phyloP scores from a whole-genome alignment of 1,284 basidiomycete genomes.

The Cryptococcus sp. region DNA sequence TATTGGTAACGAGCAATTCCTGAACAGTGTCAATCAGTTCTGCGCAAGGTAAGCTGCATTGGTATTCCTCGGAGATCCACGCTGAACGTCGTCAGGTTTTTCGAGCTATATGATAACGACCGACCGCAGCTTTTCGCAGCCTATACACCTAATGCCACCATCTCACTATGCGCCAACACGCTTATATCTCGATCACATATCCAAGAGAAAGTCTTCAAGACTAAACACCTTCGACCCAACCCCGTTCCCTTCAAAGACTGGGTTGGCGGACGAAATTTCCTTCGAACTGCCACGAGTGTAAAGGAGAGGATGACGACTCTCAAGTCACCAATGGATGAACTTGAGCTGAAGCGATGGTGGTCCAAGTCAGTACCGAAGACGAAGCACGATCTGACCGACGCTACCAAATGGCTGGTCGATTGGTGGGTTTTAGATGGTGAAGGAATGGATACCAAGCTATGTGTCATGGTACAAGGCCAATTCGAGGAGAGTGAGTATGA shows the following conservation, averaged over 20 bases:
- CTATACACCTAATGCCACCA: constrained; percentile 79
- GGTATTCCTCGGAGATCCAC: neutral
- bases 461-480: constrained; percentile 85
- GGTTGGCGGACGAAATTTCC: constrained; percentile 71
- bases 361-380: constrained; percentile 68
- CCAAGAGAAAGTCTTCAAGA: constrained; percentile 14
- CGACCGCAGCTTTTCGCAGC: constrained; percentile 64
- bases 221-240: constrained; percentile 65
- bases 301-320: constrained; percentile 65
- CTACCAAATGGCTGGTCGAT: constrained; percentile 84
- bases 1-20: constrained; percentile 31
- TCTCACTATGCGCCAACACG: constrained; percentile 82
- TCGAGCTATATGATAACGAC: constrained; percentile 74
- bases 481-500: constrained; percentile 72
- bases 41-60: constrained; percentile 36
- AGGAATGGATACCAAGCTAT: constrained; percentile 56
- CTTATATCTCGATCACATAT: constrained; percentile 60
- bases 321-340: constrained; percentile 66
- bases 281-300: constrained; percentile 58
- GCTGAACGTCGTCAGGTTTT: constrained; percentile 57
- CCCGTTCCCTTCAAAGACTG: constrained; percentile 60
- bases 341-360: constrained; percentile 28
- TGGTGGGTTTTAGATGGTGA: constrained; percentile 70
- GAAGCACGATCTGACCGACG: constrained; percentile 64
- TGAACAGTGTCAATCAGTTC: constrained; percentile 47